Evolutionary conservation across 441 rosid species (phyloP), one percentile per base, ranked within the genome.

Genomic region (Erysimum pusillum): DNA sequence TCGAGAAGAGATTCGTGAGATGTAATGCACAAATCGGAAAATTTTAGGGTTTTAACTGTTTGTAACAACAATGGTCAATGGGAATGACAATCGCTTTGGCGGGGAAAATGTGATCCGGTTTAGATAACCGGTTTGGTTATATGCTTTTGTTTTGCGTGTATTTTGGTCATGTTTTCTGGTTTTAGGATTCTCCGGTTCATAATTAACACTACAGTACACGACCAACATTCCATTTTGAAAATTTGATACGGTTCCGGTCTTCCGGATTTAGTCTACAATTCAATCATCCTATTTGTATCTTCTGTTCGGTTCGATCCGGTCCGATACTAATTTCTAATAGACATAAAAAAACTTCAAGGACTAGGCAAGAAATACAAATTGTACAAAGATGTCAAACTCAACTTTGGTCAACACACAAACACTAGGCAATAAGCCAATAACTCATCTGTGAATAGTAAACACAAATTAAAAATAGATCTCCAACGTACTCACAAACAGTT

Each of bases 21-120:
- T 44, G 12, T 13, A 44, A 14, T 44, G 48, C 20, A 12, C 25
- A 18, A 31, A 15, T 38, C 15, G 48, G 44, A 9, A 31, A 20
- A n/a, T 7, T 62, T 76, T 45, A 71, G 80, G 80, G 72, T 39
- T 76, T 45, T 4, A 7, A 2, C 15, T 41, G 31, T 53, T 51
- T 9, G n/a, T 38, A 52, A 31, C 17, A 28, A 31, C 17, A 25
- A 25, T 22, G 25, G 25, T 1, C n/a, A 9, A 38, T 45, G 34
- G 51, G 57, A 35, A 4, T 34, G 46, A 34, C 11, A 34, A 4
- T 57, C 20, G 20, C n/a, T 66, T 74, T 75, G 73, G 73, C 73
- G 72, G 72, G 73, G 59, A 36, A 57, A 45, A 57, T 11, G 17
- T 15, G 49, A 15, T 35, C 74, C 62, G 68, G 73, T 51, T 60